A percentile compares a stretch with the other conserved stretches of the same genome.
These are phyloP conservation scores for Kwoniella heveanensis DNA, from an alignment of 768 basidiomycete genomes.

Conservation along the genomic window DNA sequence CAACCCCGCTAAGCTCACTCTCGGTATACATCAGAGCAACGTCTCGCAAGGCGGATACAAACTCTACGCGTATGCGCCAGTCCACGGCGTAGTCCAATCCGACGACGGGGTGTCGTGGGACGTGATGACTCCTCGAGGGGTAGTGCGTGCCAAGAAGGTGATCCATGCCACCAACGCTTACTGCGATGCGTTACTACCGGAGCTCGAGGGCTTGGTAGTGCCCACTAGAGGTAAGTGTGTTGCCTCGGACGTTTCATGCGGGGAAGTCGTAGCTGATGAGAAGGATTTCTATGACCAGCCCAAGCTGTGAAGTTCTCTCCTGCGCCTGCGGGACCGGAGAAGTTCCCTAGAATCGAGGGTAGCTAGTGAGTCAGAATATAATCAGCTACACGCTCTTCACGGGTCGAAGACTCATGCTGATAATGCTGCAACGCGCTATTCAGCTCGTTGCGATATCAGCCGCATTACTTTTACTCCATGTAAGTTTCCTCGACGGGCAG, in stretches of 20 bases:
- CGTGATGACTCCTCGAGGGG: conserved; percentile 69
- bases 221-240: conserved; percentile 31
- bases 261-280: conserved; percentile 3
- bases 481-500: conserved; percentile 8
- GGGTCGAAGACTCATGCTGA: too few relatives aligned
- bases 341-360: conserved; percentile 33
- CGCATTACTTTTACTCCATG: conserved; percentile 45
- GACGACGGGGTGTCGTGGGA: conserved; percentile 59
- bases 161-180: conserved; percentile 89
- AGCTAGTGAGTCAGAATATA: conserved; percentile 25
- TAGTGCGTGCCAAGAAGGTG: conserved; percentile 65
- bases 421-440: too few relatives aligned
- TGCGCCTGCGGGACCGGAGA: conserved; percentile 33
- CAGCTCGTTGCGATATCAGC: conserved; percentile 37
- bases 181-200: conserved; percentile 73
- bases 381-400: neutral
- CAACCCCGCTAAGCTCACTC: conserved; percentile 39
- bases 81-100: conserved; percentile 47
- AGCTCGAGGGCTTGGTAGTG: conserved; percentile 57
- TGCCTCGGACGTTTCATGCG: too few relatives aligned
- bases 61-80: conserved; percentile 31
- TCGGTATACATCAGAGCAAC: conserved; percentile 29
- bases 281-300: conserved; percentile 19
- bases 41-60: conserved; percentile 27
- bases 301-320: conserved; percentile 40